Evolutionary conservation across 164 flowering plant genomes (phyloP).

Genomic region (Sextonia rubra): DNA sequence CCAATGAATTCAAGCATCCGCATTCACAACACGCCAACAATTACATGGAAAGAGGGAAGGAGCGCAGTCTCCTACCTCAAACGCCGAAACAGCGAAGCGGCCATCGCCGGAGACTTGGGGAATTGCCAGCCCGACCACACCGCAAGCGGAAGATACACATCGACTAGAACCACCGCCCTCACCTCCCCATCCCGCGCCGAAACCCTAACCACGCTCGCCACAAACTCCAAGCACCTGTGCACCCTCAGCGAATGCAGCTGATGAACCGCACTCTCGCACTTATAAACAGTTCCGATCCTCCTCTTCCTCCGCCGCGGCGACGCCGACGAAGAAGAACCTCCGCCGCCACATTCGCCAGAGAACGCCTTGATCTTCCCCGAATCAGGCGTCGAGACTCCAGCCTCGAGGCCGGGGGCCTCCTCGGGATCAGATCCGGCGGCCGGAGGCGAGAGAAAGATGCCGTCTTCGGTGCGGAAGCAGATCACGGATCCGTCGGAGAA

Average conservation of each 20-base stretch:
- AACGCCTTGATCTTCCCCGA: conserved; percentile 11
- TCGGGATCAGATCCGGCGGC: not conserved
- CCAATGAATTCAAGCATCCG: too few species aligned
- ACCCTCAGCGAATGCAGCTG: conserved; percentile 46
- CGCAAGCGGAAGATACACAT: conserved; percentile 64
- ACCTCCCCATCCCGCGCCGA: conserved; percentile 21
- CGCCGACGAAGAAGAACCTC: not conserved
- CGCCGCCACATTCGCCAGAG: conserved; percentile 5
- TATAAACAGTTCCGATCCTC: conserved; percentile 39
- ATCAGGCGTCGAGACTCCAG: not conserved
- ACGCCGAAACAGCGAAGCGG: conserved; percentile 68
- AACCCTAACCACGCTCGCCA: conserved; percentile 40
- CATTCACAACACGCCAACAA: not conserved
- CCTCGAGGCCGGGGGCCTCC: not conserved
- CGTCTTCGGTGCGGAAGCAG: conserved; percentile 24
- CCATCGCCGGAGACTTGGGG: conserved; percentile 43
- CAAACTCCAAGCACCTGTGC: conserved; percentile 52
- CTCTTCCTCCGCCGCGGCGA: conserved; percentile 23
- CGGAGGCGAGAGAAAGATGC: conserved; percentile 10
- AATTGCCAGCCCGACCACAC: conserved; percentile 90
- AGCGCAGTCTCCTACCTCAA: conserved; percentile 45
- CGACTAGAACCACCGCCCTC: conserved; percentile 66
- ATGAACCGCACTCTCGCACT: conserved; percentile 49
- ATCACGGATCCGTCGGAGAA: conserved; percentile 10
- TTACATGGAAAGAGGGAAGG: not conserved